Conservation (phyloP, 208 protist genomes). For the Perkinsela sp. region DNA sequence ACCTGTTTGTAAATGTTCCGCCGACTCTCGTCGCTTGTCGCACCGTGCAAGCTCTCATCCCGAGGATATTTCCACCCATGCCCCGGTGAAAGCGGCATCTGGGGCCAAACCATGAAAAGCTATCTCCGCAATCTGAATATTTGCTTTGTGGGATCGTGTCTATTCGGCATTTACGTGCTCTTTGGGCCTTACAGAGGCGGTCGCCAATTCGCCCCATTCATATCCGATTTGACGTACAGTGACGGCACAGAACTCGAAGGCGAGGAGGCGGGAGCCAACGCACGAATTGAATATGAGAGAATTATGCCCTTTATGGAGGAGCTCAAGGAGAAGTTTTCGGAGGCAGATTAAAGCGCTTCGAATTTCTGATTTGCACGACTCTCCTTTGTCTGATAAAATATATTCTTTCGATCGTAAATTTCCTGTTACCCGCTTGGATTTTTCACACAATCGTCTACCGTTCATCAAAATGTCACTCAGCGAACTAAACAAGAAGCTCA, state of each 20-base stretch:
- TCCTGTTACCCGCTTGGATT: no score
- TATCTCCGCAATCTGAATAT: background rate
- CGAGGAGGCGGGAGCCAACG: slow-evolving; percentile 46
- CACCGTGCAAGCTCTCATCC: background rate
- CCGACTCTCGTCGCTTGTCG: background rate
- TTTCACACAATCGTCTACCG: slow-evolving; percentile 1
- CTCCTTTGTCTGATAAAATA: no score
- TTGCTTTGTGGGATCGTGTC: background rate
- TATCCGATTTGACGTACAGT: slow-evolving; percentile 33
- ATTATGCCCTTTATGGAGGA: slow-evolving; percentile 65
- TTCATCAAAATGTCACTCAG: slow-evolving; percentile 10
- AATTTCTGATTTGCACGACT: no score
- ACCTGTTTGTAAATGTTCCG: background rate
- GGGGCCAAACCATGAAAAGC: background rate
- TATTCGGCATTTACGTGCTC: background rate
- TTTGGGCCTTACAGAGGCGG: background rate
- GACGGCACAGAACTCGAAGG: slow-evolving; percentile 44
- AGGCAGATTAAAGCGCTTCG: slow-evolving; percentile 2
- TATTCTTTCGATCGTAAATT: no score
- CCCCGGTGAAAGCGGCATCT: background rate
- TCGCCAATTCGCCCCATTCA: slow-evolving; percentile 31
- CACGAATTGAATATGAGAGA: slow-evolving; percentile 46
- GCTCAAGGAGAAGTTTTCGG: slow-evolving; percentile 28
- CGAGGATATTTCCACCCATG: background rate
- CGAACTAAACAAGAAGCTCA: slow-evolving; percentile 51